Evolutionary conservation across 2,329 filamentous ascomycete species (phyloP).

Genomic region (Capronia americana): DNA sequence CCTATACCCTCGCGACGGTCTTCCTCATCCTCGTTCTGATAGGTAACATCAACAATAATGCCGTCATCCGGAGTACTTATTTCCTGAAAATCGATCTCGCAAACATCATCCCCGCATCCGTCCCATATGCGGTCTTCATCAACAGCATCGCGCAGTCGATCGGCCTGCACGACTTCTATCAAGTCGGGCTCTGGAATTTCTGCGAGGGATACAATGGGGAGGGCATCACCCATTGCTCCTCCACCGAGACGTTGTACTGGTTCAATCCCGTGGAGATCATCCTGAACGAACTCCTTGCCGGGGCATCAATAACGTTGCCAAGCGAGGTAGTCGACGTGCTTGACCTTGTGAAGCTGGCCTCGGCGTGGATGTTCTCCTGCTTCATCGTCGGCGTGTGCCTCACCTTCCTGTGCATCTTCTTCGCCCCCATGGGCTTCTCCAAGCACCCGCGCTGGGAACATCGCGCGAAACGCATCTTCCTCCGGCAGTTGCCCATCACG

Average conservation of each 20-base stretch:
- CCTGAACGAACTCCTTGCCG: constrained; percentile 77
- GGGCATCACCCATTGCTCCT: constrained; percentile 78
- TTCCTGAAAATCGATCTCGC: constrained; percentile 85
- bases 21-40: constrained; percentile 83
- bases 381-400: constrained; percentile 76
- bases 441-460: constrained; percentile 44
- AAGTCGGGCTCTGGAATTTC: constrained; percentile 88
- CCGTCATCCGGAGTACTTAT: constrained; percentile 72
- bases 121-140: constrained; percentile 75
- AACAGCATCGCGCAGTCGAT: constrained; percentile 86
- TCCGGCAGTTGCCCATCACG: constrained; percentile 69
- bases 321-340: constrained; percentile 75
- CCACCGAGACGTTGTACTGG: constrained; percentile 76
- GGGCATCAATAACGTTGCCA: constrained; percentile 82
- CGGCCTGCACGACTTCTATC: constrained; percentile 92
- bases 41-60: constrained; percentile 70
- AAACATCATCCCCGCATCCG: constrained; percentile 75
- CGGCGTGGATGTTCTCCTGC: constrained; percentile 86
- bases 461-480: constrained; percentile 46
- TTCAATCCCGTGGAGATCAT: constrained; percentile 89
- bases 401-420: constrained; percentile 73
- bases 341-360: constrained; percentile 73
- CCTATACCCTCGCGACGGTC: constrained; percentile 75
- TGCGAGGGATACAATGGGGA: constrained; percentile 82
- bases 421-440: constrained; percentile 61